Evolutionary conservation across 2,329 filamentous ascomycete genomes (phyloP), one percentile per base, ranked within the genome.

Genomic region (Daldinia sp.): DNA sequence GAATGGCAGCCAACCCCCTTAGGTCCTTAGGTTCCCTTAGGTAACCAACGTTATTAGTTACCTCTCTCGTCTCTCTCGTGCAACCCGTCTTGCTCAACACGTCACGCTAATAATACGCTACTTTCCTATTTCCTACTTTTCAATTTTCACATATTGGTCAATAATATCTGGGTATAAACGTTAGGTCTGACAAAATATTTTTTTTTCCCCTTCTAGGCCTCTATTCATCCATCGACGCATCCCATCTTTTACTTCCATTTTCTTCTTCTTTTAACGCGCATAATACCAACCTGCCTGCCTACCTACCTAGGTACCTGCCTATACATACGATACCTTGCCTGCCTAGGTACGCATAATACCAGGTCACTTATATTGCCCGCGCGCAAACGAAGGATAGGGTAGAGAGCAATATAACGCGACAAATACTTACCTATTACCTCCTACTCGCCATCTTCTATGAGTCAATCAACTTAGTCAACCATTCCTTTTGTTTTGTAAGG

Each of bases 391-490:
- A 35, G 11, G 17, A 27, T 27, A 45, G 21, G 39, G n/a, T n/a
- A n/a, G 4, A 8, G 27, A 45, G 29, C 47, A 50, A 50, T 30
- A 45, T 19, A 35, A 50, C 47, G 29, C 30, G 30, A 50, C 30
- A 23, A n/a, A 48, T 51, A 37, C 15, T 15, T 51, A 21, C 35
- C n/a, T n/a, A n/a, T n/a, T n/a, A n/a, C n/a, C n/a, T n/a, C n/a
- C n/a, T n/a, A n/a, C n/a, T n/a, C n/a, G n/a, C n/a, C n/a, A n/a
- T 52, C 50, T 13, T 43, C 34, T 21, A 63, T 63, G 61, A 63
- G 47, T 52, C 51, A 39, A 60, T 53, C 32, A 55, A 59, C 32
- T 25, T 53, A 49, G 25, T 48, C 29, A 29, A 47, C 55, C 11
- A 50, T 35, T n/a, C n/a, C n/a, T n/a, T n/a, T n/a, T n/a, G n/a